Percentiles rank a stretch among this genome's conserved stretches.
These are phyloP conservation scores for Agastache rugosa DNA, from an alignment of 257 asterid species.

Conservation along the genomic window DNA sequence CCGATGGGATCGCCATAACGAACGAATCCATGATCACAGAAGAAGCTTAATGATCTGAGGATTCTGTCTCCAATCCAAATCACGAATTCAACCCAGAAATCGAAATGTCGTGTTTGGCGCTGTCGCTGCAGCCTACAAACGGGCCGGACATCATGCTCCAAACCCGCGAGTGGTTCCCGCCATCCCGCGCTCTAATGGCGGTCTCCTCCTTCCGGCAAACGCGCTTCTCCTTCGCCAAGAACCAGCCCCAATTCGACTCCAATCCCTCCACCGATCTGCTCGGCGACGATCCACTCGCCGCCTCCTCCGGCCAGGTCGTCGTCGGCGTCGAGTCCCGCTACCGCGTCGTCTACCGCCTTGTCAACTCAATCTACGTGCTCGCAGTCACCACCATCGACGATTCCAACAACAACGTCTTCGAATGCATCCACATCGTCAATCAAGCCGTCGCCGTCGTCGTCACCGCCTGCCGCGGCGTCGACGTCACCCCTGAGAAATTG, in stretches of 20 bases:
- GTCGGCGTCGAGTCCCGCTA: conserved; percentile 89
- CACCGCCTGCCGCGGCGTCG: conserved; percentile 98
- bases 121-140: conserved; percentile 86
- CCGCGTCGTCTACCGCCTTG: conserved; percentile 86
- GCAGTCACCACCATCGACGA: conserved; percentile 82
- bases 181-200: conserved; percentile 89
- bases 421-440: conserved; percentile 80
- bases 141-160: conserved; percentile 90
- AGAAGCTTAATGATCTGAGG: background rate
- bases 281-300: conserved; percentile 93
- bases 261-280: conserved; percentile 61
- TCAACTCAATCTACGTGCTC: conserved; percentile 83
- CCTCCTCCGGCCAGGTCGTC: conserved; percentile 87
- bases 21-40: background rate
- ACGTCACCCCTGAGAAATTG: conserved; percentile 88
- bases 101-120: conserved; percentile 78
- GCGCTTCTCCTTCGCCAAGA: conserved; percentile 76
- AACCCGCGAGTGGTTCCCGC: conserved; percentile 98
- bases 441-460: conserved; percentile 93
- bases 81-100: background rate
- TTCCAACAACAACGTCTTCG: conserved; percentile 78
- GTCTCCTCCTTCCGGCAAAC: conserved; percentile 88
- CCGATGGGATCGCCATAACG: too few species aligned
- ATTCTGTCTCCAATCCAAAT: too few species aligned
- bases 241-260: conserved; percentile 43